These are phyloP conservation scores for Xylaria sp. DNA, from an alignment of 2,329 filamentous ascomycete species.

Conservation along the genomic window DNA sequence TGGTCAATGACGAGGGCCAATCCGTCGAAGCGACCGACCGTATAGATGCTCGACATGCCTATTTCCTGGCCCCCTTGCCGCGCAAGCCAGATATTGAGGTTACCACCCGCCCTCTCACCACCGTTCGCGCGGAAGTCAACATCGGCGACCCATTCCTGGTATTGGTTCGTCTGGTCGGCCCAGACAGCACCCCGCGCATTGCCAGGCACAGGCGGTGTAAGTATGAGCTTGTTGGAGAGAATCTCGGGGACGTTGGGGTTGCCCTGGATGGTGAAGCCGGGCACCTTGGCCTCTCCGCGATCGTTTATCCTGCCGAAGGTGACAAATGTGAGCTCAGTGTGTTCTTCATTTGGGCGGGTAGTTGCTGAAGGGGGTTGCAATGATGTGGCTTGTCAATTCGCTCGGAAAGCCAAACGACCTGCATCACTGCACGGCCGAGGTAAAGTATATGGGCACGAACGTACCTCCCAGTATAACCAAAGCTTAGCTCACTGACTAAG, in stretches of 20 bases:
- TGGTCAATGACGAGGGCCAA: slow-evolving; percentile 85
- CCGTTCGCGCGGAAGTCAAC: slow-evolving; percentile 88
- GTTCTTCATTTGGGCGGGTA: not conserved
- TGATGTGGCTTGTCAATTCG: not conserved
- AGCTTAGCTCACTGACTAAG: slow-evolving; percentile 75
- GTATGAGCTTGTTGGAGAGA: slow-evolving; percentile 87
- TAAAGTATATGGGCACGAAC: slow-evolving; percentile 9
- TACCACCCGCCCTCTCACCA: slow-evolving; percentile 83
- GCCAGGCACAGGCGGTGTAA: slow-evolving; percentile 87
- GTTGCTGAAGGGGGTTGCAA: not conserved
- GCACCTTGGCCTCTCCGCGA: slow-evolving; percentile 57
- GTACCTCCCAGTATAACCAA: slow-evolving; percentile 72
- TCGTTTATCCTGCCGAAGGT: slow-evolving; percentile 64
- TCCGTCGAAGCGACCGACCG: slow-evolving; percentile 85
- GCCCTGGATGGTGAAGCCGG: slow-evolving; percentile 61
- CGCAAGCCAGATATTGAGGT: slow-evolving; percentile 91
- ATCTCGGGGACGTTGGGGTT: slow-evolving; percentile 62
- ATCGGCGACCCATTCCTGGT: slow-evolving; percentile 79
- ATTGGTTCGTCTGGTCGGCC: slow-evolving; percentile 67
- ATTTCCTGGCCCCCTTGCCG: slow-evolving; percentile 70
- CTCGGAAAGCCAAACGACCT: not conserved
- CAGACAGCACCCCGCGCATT: slow-evolving; percentile 85
- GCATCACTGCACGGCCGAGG: not conserved
- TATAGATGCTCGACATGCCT: slow-evolving; percentile 81
- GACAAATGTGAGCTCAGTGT: slow-evolving; percentile 22